Evolutionary conservation across 768 basidiomycete genomes (phyloP).

Genomic region (Pulveroboletus sp.): DNA sequence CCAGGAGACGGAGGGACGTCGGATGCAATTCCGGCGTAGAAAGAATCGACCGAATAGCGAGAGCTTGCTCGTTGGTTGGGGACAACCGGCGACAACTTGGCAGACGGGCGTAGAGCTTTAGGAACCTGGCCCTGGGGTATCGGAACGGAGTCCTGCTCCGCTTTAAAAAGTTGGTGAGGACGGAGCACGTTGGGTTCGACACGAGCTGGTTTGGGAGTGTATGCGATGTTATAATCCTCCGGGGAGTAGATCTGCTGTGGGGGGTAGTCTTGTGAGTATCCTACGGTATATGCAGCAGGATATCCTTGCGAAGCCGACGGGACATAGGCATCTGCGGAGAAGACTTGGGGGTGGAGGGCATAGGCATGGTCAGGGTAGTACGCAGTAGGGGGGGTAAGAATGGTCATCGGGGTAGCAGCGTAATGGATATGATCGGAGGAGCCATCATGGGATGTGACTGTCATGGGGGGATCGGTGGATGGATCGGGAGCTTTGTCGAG

Average conservation of each 20-base stretch:
- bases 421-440: slow-evolving; percentile 25
- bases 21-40: slow-evolving; percentile 21
- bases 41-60: slow-evolving; percentile 29
- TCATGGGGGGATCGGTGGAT: slow-evolving; percentile 10
- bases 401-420: slow-evolving; percentile 14
- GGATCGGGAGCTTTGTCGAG: slow-evolving; percentile 21
- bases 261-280: slow-evolving; percentile 13
- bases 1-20: slow-evolving; percentile 12
- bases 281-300: background rate
- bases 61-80: slow-evolving; percentile 8
- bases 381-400: slow-evolving; percentile 11
- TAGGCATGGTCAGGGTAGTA: slow-evolving; percentile 25
- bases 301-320: background rate
- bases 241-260: slow-evolving; percentile 25
- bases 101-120: slow-evolving; percentile 15
- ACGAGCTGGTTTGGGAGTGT: slow-evolving; percentile 20
- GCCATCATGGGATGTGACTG: slow-evolving; percentile 4
- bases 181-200: slow-evolving; percentile 11
- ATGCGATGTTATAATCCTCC: slow-evolving; percentile 22
- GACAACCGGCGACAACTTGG: background rate
- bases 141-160: slow-evolving; percentile 11
- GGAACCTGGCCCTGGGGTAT: slow-evolving; percentile 5
- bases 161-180: slow-evolving; percentile 7
- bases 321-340: slow-evolving; percentile 7
- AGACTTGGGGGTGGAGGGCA: slow-evolving; percentile 9